These are phyloP conservation scores for Scalesia atractyloides DNA, from an alignment of 129 eudicot species.

Conservation along the genomic window DNA sequence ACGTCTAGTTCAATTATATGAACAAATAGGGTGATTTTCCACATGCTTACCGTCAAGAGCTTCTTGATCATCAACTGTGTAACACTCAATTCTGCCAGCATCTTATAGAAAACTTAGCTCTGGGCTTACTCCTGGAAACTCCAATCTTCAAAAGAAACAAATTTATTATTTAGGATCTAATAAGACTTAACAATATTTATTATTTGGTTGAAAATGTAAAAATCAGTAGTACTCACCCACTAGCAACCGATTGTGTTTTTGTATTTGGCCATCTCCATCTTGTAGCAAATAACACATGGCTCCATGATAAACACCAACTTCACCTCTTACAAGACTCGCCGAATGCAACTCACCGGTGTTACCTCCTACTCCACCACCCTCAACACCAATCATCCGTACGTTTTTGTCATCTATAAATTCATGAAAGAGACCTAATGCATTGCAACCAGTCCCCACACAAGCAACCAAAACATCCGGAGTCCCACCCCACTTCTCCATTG, in stretches of 20 bases:
- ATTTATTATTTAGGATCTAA: background rate
- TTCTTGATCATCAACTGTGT: constrained; percentile 61
- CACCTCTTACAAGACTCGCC: constrained; percentile 61
- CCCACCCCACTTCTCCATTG: constrained; percentile 79
- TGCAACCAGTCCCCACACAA: constrained; percentile 77
- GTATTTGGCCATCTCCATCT: constrained; percentile 64
- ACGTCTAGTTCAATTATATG: too few species aligned
- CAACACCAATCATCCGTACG: constrained; percentile 64
- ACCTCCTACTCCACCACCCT: constrained; percentile 54
- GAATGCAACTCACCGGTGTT: constrained; percentile 41
- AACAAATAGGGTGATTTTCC: too few species aligned
- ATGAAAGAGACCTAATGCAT: constrained; percentile 69
- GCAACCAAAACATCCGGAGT: constrained; percentile 71
- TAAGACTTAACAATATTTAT: background rate
- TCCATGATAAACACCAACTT: constrained; percentile 80
- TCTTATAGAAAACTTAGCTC: constrained; percentile 76
- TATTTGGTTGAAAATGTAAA: background rate
- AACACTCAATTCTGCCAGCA: constrained; percentile 56
- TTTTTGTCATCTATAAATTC: constrained; percentile 59
- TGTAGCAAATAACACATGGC: constrained; percentile 73
- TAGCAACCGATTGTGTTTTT: constrained; percentile 61
- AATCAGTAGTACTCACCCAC: constrained; percentile 43
- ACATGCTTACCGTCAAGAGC: constrained; percentile 58
- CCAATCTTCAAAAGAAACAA: constrained; percentile 43
- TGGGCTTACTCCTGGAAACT: constrained; percentile 75